Conservation (phyloP, 805 yeast species). For the Candida xiaguanensis region DNA sequence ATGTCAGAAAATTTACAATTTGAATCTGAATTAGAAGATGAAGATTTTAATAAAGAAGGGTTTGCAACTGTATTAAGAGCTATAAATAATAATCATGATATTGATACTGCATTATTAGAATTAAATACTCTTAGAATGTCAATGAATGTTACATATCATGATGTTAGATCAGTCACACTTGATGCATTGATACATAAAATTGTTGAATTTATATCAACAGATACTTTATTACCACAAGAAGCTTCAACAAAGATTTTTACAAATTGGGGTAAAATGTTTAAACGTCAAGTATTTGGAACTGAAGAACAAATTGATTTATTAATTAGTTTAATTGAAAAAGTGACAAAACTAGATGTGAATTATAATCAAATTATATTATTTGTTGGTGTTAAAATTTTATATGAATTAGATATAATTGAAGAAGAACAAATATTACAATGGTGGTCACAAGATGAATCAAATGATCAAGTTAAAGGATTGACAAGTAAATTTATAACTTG, state of each 20-base stretch:
- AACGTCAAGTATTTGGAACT: conserved; percentile 78
- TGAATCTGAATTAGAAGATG: conserved; percentile 46
- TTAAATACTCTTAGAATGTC: conserved; percentile 95
- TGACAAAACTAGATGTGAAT: conserved; percentile 32
- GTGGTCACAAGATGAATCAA: conserved; percentile 59
- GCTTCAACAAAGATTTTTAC: conserved; percentile 74
- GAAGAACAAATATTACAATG: conserved; percentile 78
- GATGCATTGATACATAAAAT: conserved; percentile 68
- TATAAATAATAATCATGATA: conserved; percentile 84
- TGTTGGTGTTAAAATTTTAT: conserved; percentile 55
- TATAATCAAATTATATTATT: conserved; percentile 49
- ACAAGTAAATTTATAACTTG: conserved; percentile 80
- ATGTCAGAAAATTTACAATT: conserved; percentile 43
- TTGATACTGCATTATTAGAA: conserved; percentile 90
- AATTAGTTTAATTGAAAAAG: conserved; percentile 44
- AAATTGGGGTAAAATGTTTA: conserved; percentile 79
- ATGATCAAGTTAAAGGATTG: conserved; percentile 47
- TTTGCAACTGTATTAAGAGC: conserved; percentile 90
- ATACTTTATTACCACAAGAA: conserved; percentile 68
- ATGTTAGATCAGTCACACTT: conserved; percentile 79
- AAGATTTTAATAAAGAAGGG: conserved; percentile 86
- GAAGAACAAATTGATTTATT: conserved; percentile 77
- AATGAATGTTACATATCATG: conserved; percentile 92
- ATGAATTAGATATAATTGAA: conserved; percentile 77
- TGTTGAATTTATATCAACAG: conserved; percentile 70